Evolutionary conservation across 139 green algal species (phyloP).

Genomic region (Eudorina sp.): DNA sequence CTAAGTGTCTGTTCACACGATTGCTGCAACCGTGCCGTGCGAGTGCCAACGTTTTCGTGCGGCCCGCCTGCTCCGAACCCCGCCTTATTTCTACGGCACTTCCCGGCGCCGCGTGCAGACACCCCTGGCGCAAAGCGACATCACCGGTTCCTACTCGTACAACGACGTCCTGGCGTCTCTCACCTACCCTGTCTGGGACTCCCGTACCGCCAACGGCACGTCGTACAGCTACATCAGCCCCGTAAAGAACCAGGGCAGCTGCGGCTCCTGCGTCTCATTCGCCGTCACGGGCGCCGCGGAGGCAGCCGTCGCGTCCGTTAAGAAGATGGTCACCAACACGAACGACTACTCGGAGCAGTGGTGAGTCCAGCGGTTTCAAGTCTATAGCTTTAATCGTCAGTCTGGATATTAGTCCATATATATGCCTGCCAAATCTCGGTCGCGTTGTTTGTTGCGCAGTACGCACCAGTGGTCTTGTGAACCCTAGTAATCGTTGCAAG

Average conservation of each 20-base stretch:
- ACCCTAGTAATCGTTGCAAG: too few species aligned
- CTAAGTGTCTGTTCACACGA: too few species aligned
- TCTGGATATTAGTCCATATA: background rate
- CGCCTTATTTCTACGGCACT: background rate
- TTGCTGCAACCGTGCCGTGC: too few species aligned
- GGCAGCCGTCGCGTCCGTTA: background rate
- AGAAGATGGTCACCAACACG: background rate
- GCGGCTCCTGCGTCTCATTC: slow-evolving; percentile 78
- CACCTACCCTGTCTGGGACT: slow-evolving; percentile 20
- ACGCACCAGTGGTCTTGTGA: too few species aligned
- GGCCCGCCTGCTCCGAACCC: background rate
- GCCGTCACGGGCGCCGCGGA: background rate
- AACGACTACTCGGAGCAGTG: slow-evolving; percentile 12
- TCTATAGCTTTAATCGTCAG: too few species aligned
- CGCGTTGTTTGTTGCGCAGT: too few species aligned
- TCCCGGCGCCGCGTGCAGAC: too few species aligned
- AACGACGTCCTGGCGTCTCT: background rate
- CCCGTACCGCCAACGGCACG: slow-evolving; percentile 12
- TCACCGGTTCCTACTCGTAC: background rate
- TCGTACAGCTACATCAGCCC: slow-evolving; percentile 54
- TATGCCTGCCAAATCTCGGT: too few species aligned
- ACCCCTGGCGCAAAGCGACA: background rate
- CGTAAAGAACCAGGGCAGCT: slow-evolving; percentile 73
- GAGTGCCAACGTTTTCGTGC: too few species aligned
- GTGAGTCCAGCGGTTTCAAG: background rate